Evolutionary conservation across 2,329 filamentous ascomycete genomes (phyloP), one percentile per base, ranked within the genome.

Genomic region (Aureobasidium subglaciale): DNA sequence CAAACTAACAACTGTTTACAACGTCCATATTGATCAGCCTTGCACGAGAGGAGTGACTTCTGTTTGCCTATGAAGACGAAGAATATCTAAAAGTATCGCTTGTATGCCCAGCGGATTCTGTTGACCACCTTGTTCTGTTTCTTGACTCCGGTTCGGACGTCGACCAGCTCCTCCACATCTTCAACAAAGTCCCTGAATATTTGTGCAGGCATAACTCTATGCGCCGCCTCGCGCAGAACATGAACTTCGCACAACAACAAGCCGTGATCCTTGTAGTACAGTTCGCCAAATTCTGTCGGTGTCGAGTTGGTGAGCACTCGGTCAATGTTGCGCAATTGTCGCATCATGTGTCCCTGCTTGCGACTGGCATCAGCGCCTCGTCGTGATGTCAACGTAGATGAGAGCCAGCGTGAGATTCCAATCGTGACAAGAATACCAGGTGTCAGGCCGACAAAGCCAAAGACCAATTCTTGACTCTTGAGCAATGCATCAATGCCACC

Each of bases 401-500:
- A 78, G 1, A 96, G 67, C 75, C 92, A 97, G 60, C 83, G 83
- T 43, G 86, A 72, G 10, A 84, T 72, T n/a, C 83, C 85, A 59
- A 92, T 83, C 2, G 86, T 87, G 34, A 97, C 88, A 27, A 99
- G 75, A n/a, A 97, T 80, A 11, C 93, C 92, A 0, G 93, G 93
- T 0, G 93, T 97, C 24, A 99, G 76, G 5, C 91, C 91, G 34
- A 99, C 86, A 66, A 99, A 96, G n/a, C 90, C 93, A 73, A 99
- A 99, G 22, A 99, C 88, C 45, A 99, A 80, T 68, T 99, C 92
- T 68, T 99, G 93, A 65, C 91, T 96, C 74, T 93, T 96, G 57
- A 99, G 79, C 29, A 99, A 80, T 30, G 90, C 84, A 75, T 99
- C 92, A 61, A 99, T 99, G 16, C 93, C 93, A 58, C 88, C 90